Conservation (phyloP, 352 stramenopile species). For the Elongisporangium undulatum region DNA sequence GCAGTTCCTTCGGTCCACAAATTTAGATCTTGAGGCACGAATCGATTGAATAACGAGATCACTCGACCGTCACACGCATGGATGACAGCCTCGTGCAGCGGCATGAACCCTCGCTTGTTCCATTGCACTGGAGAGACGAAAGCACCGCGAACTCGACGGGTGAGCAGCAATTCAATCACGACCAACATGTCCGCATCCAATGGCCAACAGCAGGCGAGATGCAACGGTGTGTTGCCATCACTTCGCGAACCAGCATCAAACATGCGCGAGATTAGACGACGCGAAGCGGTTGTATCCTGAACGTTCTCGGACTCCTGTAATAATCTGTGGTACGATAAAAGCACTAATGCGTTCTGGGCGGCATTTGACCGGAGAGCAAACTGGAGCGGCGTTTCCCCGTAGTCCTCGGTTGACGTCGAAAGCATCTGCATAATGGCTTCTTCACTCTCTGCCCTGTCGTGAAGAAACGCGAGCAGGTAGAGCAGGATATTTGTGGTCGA, state of each 20-base stretch:
- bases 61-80: slow-evolving; percentile 32
- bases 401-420: slow-evolving; percentile 12
- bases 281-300: background rate
- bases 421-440: slow-evolving; percentile 15
- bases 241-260: background rate
- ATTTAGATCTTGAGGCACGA: slow-evolving; percentile 48
- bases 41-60: slow-evolving; percentile 41
- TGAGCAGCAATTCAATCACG: slow-evolving; percentile 31
- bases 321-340: slow-evolving; percentile 20
- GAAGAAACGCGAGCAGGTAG: slow-evolving; percentile 44
- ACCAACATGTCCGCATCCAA: slow-evolving; percentile 25
- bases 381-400: slow-evolving; percentile 37
- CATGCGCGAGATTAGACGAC: background rate
- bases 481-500: slow-evolving; percentile 25
- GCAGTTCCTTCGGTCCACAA: slow-evolving; percentile 45
- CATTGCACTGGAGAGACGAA: slow-evolving; percentile 23
- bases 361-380: slow-evolving; percentile 31
- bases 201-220: slow-evolving; percentile 43
- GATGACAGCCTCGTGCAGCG: slow-evolving; percentile 51
- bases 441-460: slow-evolving; percentile 6
- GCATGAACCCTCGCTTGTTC: slow-evolving; percentile 38
- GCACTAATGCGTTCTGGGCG: slow-evolving; percentile 30
- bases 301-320: background rate
- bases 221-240: slow-evolving; percentile 35
- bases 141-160: background rate